Evolutionary conservation across 441 rosid species (phyloP).

Genomic region (Theobroma grandiflorum): DNA sequence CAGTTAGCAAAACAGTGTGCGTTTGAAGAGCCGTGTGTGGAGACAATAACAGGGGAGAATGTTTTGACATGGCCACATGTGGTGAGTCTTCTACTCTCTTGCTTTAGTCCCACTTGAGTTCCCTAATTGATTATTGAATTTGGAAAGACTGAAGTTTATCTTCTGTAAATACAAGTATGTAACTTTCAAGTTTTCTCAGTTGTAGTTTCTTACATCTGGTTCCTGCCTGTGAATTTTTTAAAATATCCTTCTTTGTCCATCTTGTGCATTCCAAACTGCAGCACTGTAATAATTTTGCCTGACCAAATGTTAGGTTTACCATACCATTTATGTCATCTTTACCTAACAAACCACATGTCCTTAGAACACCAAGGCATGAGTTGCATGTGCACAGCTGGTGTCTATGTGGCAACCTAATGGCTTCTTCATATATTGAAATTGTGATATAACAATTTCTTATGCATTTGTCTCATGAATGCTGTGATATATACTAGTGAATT

Average conservation of each 20-base stretch:
- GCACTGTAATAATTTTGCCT: neutral
- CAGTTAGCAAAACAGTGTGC: slow-evolving; percentile 95
- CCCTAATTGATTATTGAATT: neutral
- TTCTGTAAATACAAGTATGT: neutral
- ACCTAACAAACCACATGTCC: neutral
- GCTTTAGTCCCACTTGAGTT: neutral
- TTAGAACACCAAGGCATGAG: neutral
- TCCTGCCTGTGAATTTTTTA: neutral
- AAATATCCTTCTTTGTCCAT: neutral
- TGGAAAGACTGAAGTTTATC: neutral
- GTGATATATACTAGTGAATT: neutral
- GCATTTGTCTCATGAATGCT: slow-evolving; percentile 16
- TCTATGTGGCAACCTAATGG: neutral
- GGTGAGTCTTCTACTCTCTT: slow-evolving; percentile 56
- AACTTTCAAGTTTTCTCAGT: neutral
- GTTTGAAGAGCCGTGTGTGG: slow-evolving; percentile 95
- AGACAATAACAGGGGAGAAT: slow-evolving; percentile 87
- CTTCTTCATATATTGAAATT: slow-evolving; percentile 13
- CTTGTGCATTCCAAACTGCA: neutral
- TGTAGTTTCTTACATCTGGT: neutral
- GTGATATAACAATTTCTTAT: slow-evolving; percentile 6
- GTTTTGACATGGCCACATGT: slow-evolving; percentile 98
- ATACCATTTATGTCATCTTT: neutral
- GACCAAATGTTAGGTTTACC: slow-evolving; percentile 13
- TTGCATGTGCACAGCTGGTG: slow-evolving; percentile 1